A percentile compares a stretch with the other conserved stretches of the same genome.
Conservation (phyloP, 163 green algal species). For the Scenedesmus sp. region DNA sequence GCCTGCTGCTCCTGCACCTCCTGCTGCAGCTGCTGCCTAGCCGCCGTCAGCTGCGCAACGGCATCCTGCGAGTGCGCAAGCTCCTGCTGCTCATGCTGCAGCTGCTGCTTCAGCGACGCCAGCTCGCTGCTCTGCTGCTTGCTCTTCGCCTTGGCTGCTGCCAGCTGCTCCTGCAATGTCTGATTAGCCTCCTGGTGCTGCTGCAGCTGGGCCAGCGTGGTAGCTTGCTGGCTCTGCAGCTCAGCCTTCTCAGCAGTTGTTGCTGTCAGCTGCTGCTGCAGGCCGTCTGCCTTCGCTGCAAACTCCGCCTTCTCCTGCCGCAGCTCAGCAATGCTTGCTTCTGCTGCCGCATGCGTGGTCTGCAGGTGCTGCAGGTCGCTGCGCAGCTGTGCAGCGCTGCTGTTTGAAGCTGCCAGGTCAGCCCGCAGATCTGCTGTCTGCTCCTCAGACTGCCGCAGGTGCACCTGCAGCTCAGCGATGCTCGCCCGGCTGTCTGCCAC, state of each 20-base stretch:
- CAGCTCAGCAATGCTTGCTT: constrained; percentile 18
- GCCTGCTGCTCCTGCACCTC: constrained; percentile 10
- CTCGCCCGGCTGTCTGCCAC: not conserved
- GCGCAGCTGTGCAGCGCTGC: not conserved
- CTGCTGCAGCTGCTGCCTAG: constrained; percentile 16
- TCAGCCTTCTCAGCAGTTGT: not conserved
- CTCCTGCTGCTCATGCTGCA: not conserved
- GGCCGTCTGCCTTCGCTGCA: constrained; percentile 3
- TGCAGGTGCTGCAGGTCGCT: constrained; percentile 14
- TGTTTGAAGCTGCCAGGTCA: not conserved
- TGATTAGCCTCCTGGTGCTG: not conserved
- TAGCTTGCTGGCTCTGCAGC: not conserved
- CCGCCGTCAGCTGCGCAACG: not conserved
- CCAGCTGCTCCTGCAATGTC: constrained; percentile 6
- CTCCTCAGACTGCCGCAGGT: not conserved
- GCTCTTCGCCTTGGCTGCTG: not conserved
- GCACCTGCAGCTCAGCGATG: not conserved
- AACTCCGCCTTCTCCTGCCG: constrained; percentile 18
- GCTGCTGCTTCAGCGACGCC: constrained; percentile 10
- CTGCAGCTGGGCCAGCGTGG: not conserved
- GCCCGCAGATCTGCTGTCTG: not conserved
- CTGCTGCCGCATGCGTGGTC: not conserved
- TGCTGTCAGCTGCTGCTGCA: constrained; percentile 20
- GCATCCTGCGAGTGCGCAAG: not conserved
- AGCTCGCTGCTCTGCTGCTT: constrained; percentile 7